Conservation (phyloP, 1,284 basidiomycete genomes). For the Melampsora occidentalis region DNA sequence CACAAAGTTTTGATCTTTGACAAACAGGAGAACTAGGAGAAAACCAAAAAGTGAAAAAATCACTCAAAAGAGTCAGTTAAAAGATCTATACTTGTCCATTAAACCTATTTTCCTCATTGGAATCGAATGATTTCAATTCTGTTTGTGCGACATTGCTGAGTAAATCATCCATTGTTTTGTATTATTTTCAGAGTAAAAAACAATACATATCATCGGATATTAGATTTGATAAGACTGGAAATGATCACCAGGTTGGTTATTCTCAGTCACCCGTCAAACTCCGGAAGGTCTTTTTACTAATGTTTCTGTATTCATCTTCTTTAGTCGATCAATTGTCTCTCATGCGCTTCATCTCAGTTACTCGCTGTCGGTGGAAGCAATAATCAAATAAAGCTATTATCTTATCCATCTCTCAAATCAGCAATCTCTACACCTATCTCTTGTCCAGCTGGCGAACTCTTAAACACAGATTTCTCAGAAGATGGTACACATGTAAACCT, state of each 20-base stretch:
- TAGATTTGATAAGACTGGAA: conserved; percentile 12
- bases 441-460: neutral
- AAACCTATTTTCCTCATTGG: too few relatives aligned
- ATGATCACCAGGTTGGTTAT: neutral
- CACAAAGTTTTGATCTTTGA: too few relatives aligned
- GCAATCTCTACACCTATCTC: neutral
- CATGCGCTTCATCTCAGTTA: conserved; percentile 15
- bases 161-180: too few relatives aligned
- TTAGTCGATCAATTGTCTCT: conserved; percentile 24
- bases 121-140: too few relatives aligned
- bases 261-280: neutral
- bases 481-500: neutral
- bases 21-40: too few relatives aligned
- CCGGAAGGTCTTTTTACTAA: neutral
- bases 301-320: conserved; percentile 8
- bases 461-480: neutral
- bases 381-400: conserved; percentile 32
- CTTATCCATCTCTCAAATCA: conserved; percentile 29
- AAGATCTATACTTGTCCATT: too few relatives aligned
- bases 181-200: too few relatives aligned
- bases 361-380: conserved; percentile 36
- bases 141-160: too few relatives aligned
- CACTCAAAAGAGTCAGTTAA: too few relatives aligned
- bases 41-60: too few relatives aligned
- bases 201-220: too few relatives aligned